Conservation (phyloP, 1,284 basidiomycete species). For the Marasmius fiardii region DNA sequence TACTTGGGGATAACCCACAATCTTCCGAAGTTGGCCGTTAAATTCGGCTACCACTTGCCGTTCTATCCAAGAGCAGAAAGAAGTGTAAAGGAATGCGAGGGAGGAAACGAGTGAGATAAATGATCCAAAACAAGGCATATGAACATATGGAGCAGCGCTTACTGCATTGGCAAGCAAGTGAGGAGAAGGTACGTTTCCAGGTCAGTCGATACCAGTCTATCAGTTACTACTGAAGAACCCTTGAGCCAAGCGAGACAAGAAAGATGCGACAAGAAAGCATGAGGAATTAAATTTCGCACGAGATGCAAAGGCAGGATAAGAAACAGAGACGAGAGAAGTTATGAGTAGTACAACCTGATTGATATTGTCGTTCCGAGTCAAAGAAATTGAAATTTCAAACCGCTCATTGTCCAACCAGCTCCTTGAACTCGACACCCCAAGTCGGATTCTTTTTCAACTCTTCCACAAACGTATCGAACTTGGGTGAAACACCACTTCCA, state of each 20-base stretch:
- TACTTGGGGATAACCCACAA: no score
- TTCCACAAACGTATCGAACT: slow-evolving; percentile 77
- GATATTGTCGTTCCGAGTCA: no score
- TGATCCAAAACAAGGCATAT: no score
- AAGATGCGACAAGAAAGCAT: not conserved
- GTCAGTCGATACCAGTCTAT: no score
- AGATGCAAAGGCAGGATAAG: not conserved
- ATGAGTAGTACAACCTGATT: not conserved
- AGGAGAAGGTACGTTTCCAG: not conserved
- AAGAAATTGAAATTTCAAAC: not conserved
- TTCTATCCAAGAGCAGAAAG: no score
- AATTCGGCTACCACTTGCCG: no score
- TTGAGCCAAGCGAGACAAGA: not conserved
- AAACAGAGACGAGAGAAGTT: no score
- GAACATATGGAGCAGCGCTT: no score
- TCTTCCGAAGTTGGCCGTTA: no score
- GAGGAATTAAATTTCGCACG: not conserved
- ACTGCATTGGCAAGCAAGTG: no score
- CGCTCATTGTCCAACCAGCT: slow-evolving; percentile 30
- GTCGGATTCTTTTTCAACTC: slow-evolving; percentile 58
- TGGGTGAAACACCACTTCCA: slow-evolving; percentile 57
- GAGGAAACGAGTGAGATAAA: no score
- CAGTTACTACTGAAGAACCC: not conserved
- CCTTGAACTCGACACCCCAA: slow-evolving; percentile 69
- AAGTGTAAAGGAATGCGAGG: no score